phyloP scores from a whole-genome alignment of 345 rosid genomes.

The Citrus sinensis region DVS_A1.0 CM039168.1:547001-547500 shows the following conservation, averaged over 20 bases:
- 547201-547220: not conserved
- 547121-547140: not conserved
- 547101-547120: constrained; percentile 1
- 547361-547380: constrained; percentile 29
- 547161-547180: not conserved
- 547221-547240: constrained; percentile 59
- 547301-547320: constrained; percentile 19
- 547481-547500: not conserved
- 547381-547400: constrained; percentile 19
- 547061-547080: constrained; percentile 40
- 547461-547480: constrained; percentile 4
- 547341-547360: constrained; percentile 71
- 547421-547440: not conserved
- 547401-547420: constrained; percentile 18
- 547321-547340: constrained; percentile 46
- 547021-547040: constrained; percentile 36
- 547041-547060: constrained; percentile 11
- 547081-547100: constrained; percentile 44
- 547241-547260: constrained; percentile 89
- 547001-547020: constrained; percentile 25
- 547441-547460: constrained; percentile 14
- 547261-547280: constrained; percentile 72
- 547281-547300: constrained; percentile 51
- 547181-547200: not conserved
- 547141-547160: not conserved